phyloP scores from a whole-genome alignment of 1,284 basidiomycete genomes.

The Anthracocystis setariae region DNA sequence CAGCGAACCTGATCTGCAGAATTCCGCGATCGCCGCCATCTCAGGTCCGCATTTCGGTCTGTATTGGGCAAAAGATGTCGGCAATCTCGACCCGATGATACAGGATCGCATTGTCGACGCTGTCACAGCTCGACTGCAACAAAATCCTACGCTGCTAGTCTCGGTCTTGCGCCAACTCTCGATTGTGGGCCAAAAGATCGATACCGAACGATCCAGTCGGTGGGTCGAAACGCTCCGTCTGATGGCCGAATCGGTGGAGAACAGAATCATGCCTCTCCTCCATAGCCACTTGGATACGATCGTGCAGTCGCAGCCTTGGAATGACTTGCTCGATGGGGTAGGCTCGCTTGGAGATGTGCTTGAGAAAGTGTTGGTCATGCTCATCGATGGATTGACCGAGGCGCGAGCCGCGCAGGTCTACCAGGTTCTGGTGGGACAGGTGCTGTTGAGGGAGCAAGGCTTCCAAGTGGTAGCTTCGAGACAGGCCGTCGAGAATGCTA shows the following conservation, averaged over 20 bases:
- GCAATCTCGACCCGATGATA: conserved; percentile 48
- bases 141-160: conserved; percentile 29
- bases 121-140: conserved; percentile 26
- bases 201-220: conserved; percentile 45
- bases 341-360: conserved; percentile 56
- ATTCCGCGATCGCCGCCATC: conserved; percentile 42
- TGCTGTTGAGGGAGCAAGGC: conserved; percentile 56
- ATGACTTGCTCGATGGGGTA: conserved; percentile 51
- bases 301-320: conserved; percentile 49
- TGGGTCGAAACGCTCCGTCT: conserved; percentile 60
- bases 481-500: conserved; percentile 52
- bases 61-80: conserved; percentile 62
- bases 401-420: conserved; percentile 46
- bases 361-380: conserved; percentile 54
- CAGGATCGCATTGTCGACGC: conserved; percentile 49
- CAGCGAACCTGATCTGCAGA: conserved; percentile 39
- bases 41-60: conserved; percentile 54
- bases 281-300: conserved; percentile 45
- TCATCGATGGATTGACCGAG: conserved; percentile 60
- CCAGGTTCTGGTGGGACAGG: conserved; percentile 56
- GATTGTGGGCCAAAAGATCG: conserved; percentile 50
- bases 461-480: conserved; percentile 19
- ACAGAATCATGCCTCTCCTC: conserved; percentile 42
- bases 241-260: conserved; percentile 58
- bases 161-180: conserved; percentile 50